phyloP scores from a whole-genome alignment of 495 filamentous ascomycete genomes.

The Penicillium turbatum region DNA sequence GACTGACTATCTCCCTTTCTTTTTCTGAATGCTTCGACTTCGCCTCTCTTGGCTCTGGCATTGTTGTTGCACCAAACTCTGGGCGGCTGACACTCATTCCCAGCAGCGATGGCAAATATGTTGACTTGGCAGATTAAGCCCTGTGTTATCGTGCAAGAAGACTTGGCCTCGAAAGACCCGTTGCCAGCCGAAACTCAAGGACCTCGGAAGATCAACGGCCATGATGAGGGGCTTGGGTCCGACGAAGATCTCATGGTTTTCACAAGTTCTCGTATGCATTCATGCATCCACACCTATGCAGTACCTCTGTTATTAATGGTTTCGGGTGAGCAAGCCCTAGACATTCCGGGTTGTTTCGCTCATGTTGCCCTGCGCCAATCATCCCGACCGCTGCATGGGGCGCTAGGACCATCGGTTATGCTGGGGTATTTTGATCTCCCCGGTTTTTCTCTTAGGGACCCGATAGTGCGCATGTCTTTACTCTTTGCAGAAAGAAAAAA shows the following conservation, averaged over 20 bases:
- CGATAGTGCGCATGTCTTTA: constrained; percentile 6
- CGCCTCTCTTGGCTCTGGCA: constrained; percentile 26
- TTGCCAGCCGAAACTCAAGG: constrained; percentile 30
- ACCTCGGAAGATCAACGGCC: constrained; percentile 41
- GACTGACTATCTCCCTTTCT: constrained; percentile 14
- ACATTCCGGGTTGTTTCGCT: constrained; percentile 14
- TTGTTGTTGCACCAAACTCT: constrained; percentile 15
- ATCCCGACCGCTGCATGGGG: constrained; percentile 10
- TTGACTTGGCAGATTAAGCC: constrained; percentile 13
- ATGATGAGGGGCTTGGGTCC: constrained; percentile 29
- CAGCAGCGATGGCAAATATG: constrained; percentile 19
- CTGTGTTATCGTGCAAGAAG: constrained; percentile 23
- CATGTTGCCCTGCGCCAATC: constrained; percentile 6
- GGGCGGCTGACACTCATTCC: constrained; percentile 12
- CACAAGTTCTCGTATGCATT: constrained; percentile 15
- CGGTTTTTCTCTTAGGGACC: constrained; percentile 13
- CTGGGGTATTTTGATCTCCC: neutral
- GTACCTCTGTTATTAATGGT: constrained; percentile 9
- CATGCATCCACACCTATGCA: constrained; percentile 9
- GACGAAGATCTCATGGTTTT: constrained; percentile 12
- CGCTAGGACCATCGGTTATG: constrained; percentile 6
- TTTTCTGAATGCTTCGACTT: constrained; percentile 21
- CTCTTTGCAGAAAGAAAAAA: constrained; percentile 10
- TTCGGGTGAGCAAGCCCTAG: constrained; percentile 8
- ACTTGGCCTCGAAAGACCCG: constrained; percentile 15